phyloP scores from a whole-genome alignment of 768 basidiomycete species.

The Holtermannia corniformis region DNA sequence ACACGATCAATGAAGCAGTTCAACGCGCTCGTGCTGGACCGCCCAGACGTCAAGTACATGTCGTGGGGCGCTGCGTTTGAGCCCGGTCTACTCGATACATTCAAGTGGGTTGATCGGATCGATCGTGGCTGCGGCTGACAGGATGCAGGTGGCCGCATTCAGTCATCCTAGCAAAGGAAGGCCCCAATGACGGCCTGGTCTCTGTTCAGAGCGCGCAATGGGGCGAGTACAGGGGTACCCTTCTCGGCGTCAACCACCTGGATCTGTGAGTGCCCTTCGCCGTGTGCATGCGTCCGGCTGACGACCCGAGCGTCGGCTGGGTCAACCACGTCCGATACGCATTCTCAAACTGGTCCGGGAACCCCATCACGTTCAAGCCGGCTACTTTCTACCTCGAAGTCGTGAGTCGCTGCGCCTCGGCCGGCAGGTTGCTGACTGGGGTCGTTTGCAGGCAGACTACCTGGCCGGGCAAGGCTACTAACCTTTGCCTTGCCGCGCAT shows the following conservation, averaged over 20 bases:
- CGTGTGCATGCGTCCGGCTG: conserved; percentile 1
- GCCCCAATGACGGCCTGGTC: conserved; percentile 90
- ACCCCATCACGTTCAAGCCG: conserved; percentile 81
- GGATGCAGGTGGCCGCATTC: conserved; percentile 59
- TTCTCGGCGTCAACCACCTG: conserved; percentile 81
- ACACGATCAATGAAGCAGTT: conserved; percentile 75
- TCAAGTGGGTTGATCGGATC: conserved; percentile 44
- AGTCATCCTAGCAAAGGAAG: conserved; percentile 74
- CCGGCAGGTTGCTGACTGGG: neutral
- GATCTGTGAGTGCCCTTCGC: conserved; percentile 37
- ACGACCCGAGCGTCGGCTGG: conserved; percentile 58
- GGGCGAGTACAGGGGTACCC: conserved; percentile 93
- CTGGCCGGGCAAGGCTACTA: conserved; percentile 38
- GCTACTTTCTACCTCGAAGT: conserved; percentile 83
- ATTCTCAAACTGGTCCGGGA: conserved; percentile 78
- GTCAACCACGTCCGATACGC: conserved; percentile 79
- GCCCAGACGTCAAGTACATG: conserved; percentile 71
- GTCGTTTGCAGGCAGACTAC: conserved; percentile 28
- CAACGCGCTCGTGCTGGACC: conserved; percentile 75
- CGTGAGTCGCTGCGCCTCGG: conserved; percentile 15
- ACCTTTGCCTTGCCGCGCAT: too few relatives aligned
- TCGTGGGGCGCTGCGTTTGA: conserved; percentile 90
- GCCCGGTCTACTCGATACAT: conserved; percentile 83
- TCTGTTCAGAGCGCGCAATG: conserved; percentile 78
- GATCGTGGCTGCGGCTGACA: too few relatives aligned